Percentiles rank a stretch among this genome's conserved stretches.
Conservation (phyloP, 768 basidiomycete species). For the Tricholomella constricta region DNA sequence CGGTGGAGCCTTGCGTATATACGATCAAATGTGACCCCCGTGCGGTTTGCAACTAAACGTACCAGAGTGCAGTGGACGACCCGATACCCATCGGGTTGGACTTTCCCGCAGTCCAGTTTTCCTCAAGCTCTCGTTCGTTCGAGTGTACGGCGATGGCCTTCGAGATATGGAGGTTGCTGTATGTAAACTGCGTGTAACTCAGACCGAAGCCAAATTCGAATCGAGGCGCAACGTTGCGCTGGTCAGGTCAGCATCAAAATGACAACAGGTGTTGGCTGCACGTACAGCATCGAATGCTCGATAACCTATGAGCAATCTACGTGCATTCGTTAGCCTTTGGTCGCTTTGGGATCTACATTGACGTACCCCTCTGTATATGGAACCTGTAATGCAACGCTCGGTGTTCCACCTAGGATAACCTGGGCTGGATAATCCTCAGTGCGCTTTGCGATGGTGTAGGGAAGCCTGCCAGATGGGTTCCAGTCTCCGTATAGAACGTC, state of each 20-base stretch:
- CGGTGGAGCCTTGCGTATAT: conserved; percentile 56
- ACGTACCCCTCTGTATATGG: conserved; percentile 55
- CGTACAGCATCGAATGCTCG: conserved; percentile 67
- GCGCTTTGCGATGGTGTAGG: conserved; percentile 74
- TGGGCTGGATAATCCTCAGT: conserved; percentile 59
- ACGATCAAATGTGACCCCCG: conserved; percentile 4
- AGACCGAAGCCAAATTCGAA: conserved; percentile 91
- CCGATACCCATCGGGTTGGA: conserved; percentile 56
- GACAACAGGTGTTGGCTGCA: conserved; percentile 6
- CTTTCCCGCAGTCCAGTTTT: conserved; percentile 61
- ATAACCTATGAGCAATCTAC: conserved; percentile 68
- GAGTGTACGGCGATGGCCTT: conserved; percentile 40
- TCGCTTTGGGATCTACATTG: too few species aligned
- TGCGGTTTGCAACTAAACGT: conserved; percentile 7
- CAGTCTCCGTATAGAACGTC: conserved; percentile 72
- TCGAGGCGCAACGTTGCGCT: conserved; percentile 74
- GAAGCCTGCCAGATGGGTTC: conserved; percentile 69
- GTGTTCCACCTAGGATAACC: conserved; percentile 38
- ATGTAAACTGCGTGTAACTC: conserved; percentile 82
- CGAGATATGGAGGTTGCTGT: conserved; percentile 56
- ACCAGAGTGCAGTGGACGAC: conserved; percentile 64
- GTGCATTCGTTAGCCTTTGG: conserved; percentile 13
- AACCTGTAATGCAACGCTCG: conserved; percentile 45
- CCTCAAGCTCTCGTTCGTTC: conserved; percentile 37
- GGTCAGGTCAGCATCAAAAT: conserved; percentile 9